Evolutionary conservation across 1,284 basidiomycete genomes (phyloP), one percentile per base, ranked within the genome.

Genomic region (Irpex rosettiformis): DNA sequence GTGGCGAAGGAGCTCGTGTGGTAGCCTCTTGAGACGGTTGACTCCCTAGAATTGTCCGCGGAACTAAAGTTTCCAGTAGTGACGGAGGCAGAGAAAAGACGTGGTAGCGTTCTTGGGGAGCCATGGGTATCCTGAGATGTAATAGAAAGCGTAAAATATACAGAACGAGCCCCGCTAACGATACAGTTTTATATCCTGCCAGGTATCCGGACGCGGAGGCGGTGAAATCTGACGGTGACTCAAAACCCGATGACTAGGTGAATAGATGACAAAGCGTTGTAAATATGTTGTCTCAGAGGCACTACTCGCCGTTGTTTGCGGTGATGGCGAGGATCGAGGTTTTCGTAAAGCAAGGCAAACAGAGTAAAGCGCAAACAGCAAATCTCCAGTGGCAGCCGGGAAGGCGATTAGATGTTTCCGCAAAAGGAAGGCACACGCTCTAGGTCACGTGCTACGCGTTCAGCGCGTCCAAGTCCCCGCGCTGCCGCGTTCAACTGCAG

Each of bases 21-120:
- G 58, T 52, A 2, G 37, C 48, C 18, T 51, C 51, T 5, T 58
- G 27, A 0, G 63, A 24, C 1, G 52, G 62, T 69, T 79, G 77
- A 65, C 76, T 70, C 64, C n/a, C n/a, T n/a, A 85, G 57, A 62
- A 86, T 72, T 70, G 81, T 81, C 56, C 89, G 80, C 3, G 81
- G 83, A 18, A 83, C 81, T 45, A 94, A 78, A n/a, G 81, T 81
- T 58, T 84, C 80, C 48, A 93, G 70, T 25, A 94, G 76, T 56
- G 85, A 80, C n/a, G 69, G 66, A 7, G 92, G 88, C 6, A 94
- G 76, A 48, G 60, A 58, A 48, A 61, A 61, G 30, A 58, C 60
- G 40, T 61, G 60, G 52, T 61, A 61, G 21, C 57, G 60, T 30
- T 61, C 60, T 22, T 56, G 52, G 27, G 51, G 57, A 4, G 60